phyloP scores from a whole-genome alignment of 768 basidiomycete species.

The Tricholomella constricta region DNA sequence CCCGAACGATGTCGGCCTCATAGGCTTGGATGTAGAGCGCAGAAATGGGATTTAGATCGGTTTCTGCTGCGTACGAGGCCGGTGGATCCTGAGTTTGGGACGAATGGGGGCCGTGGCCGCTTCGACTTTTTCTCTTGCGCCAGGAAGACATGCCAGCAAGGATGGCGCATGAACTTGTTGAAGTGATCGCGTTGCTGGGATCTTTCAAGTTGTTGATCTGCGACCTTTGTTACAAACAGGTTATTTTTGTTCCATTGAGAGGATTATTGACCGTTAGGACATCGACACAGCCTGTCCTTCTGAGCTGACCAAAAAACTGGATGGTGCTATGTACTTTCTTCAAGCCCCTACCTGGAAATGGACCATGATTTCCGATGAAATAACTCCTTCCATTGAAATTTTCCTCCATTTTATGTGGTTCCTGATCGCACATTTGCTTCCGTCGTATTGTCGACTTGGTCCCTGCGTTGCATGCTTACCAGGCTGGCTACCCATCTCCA shows the following conservation, averaged over 20 bases:
- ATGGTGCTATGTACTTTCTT: too few relatives aligned
- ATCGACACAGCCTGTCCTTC: too few relatives aligned
- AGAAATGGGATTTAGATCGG: constrained; percentile 22
- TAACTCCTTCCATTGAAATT: too few relatives aligned
- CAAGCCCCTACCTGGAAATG: too few relatives aligned
- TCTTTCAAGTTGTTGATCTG: not conserved
- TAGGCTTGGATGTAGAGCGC: constrained; percentile 64
- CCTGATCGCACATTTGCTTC: not conserved
- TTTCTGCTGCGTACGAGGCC: not conserved
- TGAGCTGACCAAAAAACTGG: too few relatives aligned
- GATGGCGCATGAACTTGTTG: not conserved
- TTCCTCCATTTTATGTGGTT: too few relatives aligned
- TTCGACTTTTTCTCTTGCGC: constrained; percentile 14
- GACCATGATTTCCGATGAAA: too few relatives aligned
- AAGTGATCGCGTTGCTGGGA: not conserved
- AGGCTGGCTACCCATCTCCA: not conserved
- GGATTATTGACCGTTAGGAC: too few relatives aligned
- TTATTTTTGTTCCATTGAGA: not conserved
- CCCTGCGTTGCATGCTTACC: not conserved
- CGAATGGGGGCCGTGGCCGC: not conserved
- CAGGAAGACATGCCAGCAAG: constrained; percentile 5
- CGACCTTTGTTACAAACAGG: not conserved
- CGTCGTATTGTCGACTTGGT: not conserved
- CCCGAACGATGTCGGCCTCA: constrained; percentile 72
- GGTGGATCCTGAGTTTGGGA: not conserved